Conservation (phyloP, 164 flowering plant genomes). For the Stephania japonica region DNA sequence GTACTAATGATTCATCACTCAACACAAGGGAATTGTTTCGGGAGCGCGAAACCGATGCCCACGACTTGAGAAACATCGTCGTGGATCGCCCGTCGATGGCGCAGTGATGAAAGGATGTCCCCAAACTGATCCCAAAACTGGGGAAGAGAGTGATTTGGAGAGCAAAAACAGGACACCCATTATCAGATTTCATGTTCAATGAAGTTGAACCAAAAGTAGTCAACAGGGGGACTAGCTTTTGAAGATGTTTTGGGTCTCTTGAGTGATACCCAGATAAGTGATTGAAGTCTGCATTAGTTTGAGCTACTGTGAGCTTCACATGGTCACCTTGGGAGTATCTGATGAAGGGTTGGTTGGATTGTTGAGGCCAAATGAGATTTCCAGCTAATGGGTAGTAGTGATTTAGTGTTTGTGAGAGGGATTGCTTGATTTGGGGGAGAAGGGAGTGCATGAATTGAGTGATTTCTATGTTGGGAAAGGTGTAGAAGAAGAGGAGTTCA, state of each 20-base stretch:
- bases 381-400: slow-evolving; percentile 30
- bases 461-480: slow-evolving; percentile 10
- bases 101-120: slow-evolving; percentile 30
- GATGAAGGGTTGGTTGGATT: slow-evolving; percentile 20
- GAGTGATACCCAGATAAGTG: slow-evolving; percentile 16
- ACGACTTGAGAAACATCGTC: slow-evolving; percentile 27
- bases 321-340: slow-evolving; percentile 29
- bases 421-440: slow-evolving; percentile 30
- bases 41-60: slow-evolving; percentile 29
- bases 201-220: slow-evolving; percentile 8
- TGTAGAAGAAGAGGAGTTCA: slow-evolving; percentile 29
- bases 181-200: no score
- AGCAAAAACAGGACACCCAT: slow-evolving; percentile 19
- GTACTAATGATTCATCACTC: background rate
- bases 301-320: slow-evolving; percentile 24
- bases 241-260: slow-evolving; percentile 12
- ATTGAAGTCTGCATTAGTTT: slow-evolving; percentile 23
- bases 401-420: slow-evolving; percentile 31
- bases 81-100: slow-evolving; percentile 28
- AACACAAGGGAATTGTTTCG: background rate
- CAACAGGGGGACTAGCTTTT: slow-evolving; percentile 24
- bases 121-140: slow-evolving; percentile 18
- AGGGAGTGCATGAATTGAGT: slow-evolving; percentile 18
- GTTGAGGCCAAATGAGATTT: slow-evolving; percentile 19
- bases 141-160: slow-evolving; percentile 37